These are phyloP conservation scores for Acarospora socialis DNA, from an alignment of 2,329 filamentous ascomycete genomes.

Conservation along the genomic window DNA sequence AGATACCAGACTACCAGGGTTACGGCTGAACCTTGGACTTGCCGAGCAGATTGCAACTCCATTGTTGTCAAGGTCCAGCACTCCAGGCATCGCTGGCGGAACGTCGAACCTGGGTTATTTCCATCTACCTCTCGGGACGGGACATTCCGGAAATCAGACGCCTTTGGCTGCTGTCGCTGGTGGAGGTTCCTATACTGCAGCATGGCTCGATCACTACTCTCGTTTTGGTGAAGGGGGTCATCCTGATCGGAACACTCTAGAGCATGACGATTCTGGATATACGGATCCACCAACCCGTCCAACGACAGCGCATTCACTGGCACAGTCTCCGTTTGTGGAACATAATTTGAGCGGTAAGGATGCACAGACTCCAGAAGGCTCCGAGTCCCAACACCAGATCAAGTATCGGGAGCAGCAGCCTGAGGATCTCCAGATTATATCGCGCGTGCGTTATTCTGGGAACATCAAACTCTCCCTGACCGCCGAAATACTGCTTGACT, in stretches of 20 bases:
- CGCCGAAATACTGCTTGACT: slow-evolving; percentile 89
- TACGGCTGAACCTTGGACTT: slow-evolving; percentile 25
- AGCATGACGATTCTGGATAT: neutral
- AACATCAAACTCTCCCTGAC: slow-evolving; percentile 80
- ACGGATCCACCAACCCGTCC: slow-evolving; percentile 4
- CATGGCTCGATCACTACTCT: slow-evolving; percentile 21
- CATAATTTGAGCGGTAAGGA: slow-evolving; percentile 10
- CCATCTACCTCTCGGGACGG: slow-evolving; percentile 30
- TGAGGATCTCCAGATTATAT: slow-evolving; percentile 85
- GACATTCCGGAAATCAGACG: slow-evolving; percentile 34
- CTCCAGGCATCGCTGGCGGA: slow-evolving; percentile 22
- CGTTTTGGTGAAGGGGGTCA: neutral
- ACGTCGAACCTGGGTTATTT: slow-evolving; percentile 36
- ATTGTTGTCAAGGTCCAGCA: slow-evolving; percentile 28
- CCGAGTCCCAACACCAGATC: slow-evolving; percentile 27
- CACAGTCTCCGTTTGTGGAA: no score
- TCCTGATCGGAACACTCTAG: neutral
- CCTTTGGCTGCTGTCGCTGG: slow-evolving; percentile 33
- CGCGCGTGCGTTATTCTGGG: slow-evolving; percentile 77
- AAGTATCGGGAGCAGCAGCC: slow-evolving; percentile 57
- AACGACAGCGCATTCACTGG: slow-evolving; percentile 4
- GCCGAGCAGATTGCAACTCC: slow-evolving; percentile 26
- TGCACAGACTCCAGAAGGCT: slow-evolving; percentile 1
- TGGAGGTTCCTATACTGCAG: slow-evolving; percentile 26
- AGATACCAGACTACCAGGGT: slow-evolving; percentile 14